phyloP scores from a whole-genome alignment of 2,329 filamentous ascomycete species.

The Neurospora sp. region DNA sequence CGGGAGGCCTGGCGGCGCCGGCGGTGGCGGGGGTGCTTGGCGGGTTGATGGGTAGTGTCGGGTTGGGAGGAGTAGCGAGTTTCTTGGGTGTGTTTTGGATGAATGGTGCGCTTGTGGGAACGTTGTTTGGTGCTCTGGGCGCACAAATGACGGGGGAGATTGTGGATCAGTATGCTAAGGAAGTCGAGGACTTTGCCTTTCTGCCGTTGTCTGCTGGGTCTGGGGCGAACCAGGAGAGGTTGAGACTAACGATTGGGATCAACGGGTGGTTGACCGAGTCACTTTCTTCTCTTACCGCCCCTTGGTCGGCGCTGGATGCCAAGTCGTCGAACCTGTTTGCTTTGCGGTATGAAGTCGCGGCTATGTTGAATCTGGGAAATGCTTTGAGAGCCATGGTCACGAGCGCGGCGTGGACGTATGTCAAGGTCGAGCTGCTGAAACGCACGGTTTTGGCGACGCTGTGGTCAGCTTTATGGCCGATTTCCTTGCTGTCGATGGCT shows the following conservation, averaged over 20 bases:
- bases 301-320: constrained; percentile 63
- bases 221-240: constrained; percentile 20
- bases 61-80: constrained; percentile 74
- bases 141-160: constrained; percentile 71
- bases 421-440: constrained; percentile 67
- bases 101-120: constrained; percentile 75
- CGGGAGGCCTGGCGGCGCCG: constrained; percentile 82
- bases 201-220: constrained; percentile 48
- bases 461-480: constrained; percentile 60
- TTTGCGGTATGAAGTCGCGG: constrained; percentile 71
- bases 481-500: constrained; percentile 56
- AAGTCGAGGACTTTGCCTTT: constrained; percentile 76
- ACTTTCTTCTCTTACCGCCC: constrained; percentile 60
- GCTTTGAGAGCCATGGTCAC: constrained; percentile 62
- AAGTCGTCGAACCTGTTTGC: constrained; percentile 72
- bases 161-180: constrained; percentile 78
- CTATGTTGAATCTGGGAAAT: constrained; percentile 66
- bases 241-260: constrained; percentile 76
- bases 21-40: constrained; percentile 80
- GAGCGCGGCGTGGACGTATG: constrained; percentile 64
- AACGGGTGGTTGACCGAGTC: constrained; percentile 57
- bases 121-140: constrained; percentile 82
- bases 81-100: constrained; percentile 82
- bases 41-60: constrained; percentile 74
- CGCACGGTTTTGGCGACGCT: constrained; percentile 60